These are phyloP conservation scores for Candida saitoana DNA, from an alignment of 805 yeast species.

Conservation along the genomic window DNA sequence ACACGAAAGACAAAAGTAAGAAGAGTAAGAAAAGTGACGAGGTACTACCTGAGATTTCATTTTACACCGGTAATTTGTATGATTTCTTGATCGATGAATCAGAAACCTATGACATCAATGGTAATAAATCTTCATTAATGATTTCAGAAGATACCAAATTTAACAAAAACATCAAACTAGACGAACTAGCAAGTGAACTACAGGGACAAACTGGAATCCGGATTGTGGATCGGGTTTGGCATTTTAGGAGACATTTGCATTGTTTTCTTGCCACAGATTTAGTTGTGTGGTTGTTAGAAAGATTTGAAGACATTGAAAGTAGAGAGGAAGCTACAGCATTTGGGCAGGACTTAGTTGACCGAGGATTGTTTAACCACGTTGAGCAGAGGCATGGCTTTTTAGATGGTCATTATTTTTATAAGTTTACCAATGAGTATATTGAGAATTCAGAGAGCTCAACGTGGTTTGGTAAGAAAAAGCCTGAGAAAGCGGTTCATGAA, in stretches of 20 bases:
- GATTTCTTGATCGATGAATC: conserved; percentile 53
- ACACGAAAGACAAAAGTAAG: conserved; percentile 18
- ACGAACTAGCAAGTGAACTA: conserved; percentile 57
- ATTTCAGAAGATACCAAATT: conserved; percentile 35
- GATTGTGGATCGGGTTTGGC: conserved; percentile 85
- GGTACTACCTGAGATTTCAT: conserved; percentile 67
- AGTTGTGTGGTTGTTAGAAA: conserved; percentile 79
- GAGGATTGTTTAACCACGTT: conserved; percentile 74
- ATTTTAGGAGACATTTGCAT: conserved; percentile 68
- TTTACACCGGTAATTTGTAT: conserved; percentile 82
- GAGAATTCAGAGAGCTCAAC: conserved; percentile 18
- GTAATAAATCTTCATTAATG: conserved; percentile 33
- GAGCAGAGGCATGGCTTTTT: conserved; percentile 77
- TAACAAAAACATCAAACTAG: conserved; percentile 46
- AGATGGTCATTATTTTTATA: conserved; percentile 92
- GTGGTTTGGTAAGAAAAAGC: conserved; percentile 32
- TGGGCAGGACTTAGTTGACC: conserved; percentile 75
- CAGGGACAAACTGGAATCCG: conserved; percentile 61
- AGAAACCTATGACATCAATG: conserved; percentile 37
- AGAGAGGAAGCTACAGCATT: conserved; percentile 78
- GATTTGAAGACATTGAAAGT: conserved; percentile 72
- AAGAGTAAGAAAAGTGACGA: conserved; percentile 44
- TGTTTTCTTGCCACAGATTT: conserved; percentile 84
- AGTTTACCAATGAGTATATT: conserved; percentile 52
- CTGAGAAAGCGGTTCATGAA: conserved; percentile 9